These are phyloP conservation scores for Candida arabinofermentans DNA, from an alignment of 805 yeast species.

Conservation along the genomic window DNA sequence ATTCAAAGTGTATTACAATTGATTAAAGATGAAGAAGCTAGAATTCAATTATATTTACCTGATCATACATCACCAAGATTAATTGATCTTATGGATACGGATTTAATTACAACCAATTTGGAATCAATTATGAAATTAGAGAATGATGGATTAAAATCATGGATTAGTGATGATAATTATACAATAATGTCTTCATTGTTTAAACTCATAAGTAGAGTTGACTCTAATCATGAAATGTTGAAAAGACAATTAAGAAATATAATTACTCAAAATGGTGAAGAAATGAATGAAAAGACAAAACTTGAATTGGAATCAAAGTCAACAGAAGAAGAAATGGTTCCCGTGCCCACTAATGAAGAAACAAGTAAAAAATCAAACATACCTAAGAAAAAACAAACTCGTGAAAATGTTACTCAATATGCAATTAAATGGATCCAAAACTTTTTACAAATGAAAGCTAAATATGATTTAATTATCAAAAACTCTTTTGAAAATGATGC, in stretches of 20 bases:
- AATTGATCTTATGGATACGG: constrained; percentile 52
- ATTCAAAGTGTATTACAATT: constrained; percentile 48
- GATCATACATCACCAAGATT: constrained; percentile 50
- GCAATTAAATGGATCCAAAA: constrained; percentile 69
- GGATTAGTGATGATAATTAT: constrained; percentile 47
- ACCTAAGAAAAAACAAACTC: constrained; percentile 15
- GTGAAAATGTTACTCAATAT: constrained; percentile 41
- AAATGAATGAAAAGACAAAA: constrained; percentile 28
- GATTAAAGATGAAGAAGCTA: constrained; percentile 57
- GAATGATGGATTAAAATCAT: constrained; percentile 52
- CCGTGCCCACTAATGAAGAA: constrained; percentile 7
- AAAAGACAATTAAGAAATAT: constrained; percentile 43
- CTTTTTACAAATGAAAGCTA: constrained; percentile 47
- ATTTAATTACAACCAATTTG: constrained; percentile 53
- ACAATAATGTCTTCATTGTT: constrained; percentile 45
- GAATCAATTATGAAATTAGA: constrained; percentile 49
- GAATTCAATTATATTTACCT: constrained; percentile 53
- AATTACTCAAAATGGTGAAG: constrained; percentile 45
- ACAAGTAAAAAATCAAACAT: constrained; percentile 9
- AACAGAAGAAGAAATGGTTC: constrained; percentile 13
- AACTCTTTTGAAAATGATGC: constrained; percentile 47
- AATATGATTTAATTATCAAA: constrained; percentile 45
- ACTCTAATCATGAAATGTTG: constrained; percentile 46
- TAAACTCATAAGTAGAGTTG: constrained; percentile 49
- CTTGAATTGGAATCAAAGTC: constrained; percentile 14